Conservation (phyloP, 495 filamentous ascomycete genomes). For the Trichocladium antarcticum region DNA sequence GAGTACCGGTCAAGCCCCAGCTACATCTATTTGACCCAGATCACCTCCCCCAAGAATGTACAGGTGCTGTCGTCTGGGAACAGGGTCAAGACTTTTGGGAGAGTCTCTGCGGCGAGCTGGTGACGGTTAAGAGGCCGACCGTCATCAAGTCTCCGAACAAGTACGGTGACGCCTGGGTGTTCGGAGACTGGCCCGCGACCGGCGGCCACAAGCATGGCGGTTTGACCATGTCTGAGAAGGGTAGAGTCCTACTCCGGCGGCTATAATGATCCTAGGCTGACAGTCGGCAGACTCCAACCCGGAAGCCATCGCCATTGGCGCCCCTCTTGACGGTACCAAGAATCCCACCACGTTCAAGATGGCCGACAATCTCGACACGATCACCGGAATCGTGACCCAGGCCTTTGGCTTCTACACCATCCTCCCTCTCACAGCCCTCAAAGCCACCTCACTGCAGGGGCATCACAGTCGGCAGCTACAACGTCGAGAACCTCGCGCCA, state of each 20-base stretch:
- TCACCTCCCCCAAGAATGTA: conserved; percentile 39
- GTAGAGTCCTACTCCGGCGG: conserved; percentile 8
- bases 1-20: conserved; percentile 43
- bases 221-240: conserved; percentile 41
- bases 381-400: conserved; percentile 48
- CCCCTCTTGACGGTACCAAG: conserved; percentile 46
- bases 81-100: conserved; percentile 50
- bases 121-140: conserved; percentile 39
- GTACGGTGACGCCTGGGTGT: conserved; percentile 53
- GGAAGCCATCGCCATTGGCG: conserved; percentile 48
- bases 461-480: conserved; percentile 48
- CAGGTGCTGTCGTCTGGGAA: conserved; percentile 36
- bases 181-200: conserved; percentile 43
- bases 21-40: conserved; percentile 49
- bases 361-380: conserved; percentile 44
- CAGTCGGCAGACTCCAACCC: conserved; percentile 45
- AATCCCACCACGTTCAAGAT: conserved; percentile 45
- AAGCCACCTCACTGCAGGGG: conserved; percentile 35
- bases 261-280: not conserved
- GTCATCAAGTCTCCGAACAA: conserved; percentile 42
- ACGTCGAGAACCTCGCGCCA: conserved; percentile 49
- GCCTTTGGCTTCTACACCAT: conserved; percentile 51
- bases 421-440: conserved; percentile 43
- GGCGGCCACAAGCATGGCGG: conserved; percentile 44
- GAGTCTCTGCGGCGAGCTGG: conserved; percentile 47